Percentiles rank a stretch among this genome's conserved stretches.
Conservation (phyloP, 2,329 filamentous ascomycete species). For the Fusarium nelsonii region DNA sequence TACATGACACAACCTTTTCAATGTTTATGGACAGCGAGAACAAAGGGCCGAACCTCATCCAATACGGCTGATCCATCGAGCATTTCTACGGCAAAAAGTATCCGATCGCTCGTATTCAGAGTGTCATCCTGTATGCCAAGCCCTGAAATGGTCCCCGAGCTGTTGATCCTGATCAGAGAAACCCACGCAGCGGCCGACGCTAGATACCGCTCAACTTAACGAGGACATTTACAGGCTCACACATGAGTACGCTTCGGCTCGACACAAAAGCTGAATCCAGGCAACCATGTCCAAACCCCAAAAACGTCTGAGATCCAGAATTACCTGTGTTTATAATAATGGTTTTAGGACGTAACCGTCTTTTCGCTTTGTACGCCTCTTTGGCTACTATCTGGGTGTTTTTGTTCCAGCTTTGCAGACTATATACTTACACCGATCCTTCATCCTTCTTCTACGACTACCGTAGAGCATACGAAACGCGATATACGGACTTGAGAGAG, state of each 20-base stretch:
- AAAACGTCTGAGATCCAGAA: not conserved
- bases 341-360: not conserved
- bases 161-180: not conserved
- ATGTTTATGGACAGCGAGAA: too few species aligned
- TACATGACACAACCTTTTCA: too few species aligned
- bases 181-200: slow-evolving; percentile 12
- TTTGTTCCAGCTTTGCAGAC: slow-evolving; percentile 41
- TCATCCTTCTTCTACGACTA: slow-evolving; percentile 48
- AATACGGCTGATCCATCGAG: too few species aligned
- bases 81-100: not conserved
- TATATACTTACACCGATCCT: slow-evolving; percentile 42
- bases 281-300: not conserved
- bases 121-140: not conserved
- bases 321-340: accelerated
- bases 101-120: not conserved
- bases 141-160: not conserved
- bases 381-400: slow-evolving; percentile 34
- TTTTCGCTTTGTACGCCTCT: not conserved
- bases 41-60: too few species aligned
- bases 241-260: not conserved
- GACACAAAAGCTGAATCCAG: not conserved
- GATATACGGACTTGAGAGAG: slow-evolving; percentile 44
- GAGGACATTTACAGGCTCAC: not conserved
- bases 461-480: slow-evolving; percentile 40
- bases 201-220: not conserved